Percentiles rank a stretch among this genome's conserved stretches.
These are phyloP conservation scores for Coccomyxa sp. DNA, from an alignment of 139 green algal species.

Conservation along the genomic window DNA sequence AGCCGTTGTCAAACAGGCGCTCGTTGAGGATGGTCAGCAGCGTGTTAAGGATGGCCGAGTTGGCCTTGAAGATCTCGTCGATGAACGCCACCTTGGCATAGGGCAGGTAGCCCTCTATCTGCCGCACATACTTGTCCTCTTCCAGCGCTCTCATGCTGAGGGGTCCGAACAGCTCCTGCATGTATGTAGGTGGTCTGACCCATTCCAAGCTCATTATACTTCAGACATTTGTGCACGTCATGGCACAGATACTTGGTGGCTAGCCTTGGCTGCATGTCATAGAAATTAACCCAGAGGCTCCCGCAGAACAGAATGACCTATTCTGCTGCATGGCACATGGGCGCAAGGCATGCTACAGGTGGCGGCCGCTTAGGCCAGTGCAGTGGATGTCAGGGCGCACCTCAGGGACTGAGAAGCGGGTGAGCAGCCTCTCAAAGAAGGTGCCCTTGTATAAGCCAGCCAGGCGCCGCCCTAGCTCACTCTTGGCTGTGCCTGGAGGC, in stretches of 20 bases:
- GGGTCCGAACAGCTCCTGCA: slow-evolving; percentile 85
- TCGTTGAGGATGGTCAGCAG: slow-evolving; percentile 94
- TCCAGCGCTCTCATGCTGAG: slow-evolving; percentile 88
- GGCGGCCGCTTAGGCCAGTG: background rate
- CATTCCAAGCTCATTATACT: too few relatives aligned
- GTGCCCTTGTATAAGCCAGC: slow-evolving; percentile 45
- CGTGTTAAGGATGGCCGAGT: slow-evolving; percentile 92
- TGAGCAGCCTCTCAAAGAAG: slow-evolving; percentile 93
- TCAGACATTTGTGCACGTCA: too few relatives aligned
- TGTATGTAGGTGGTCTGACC: background rate
- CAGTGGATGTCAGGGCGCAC: background rate
- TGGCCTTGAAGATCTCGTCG: slow-evolving; percentile 90
- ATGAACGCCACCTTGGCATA: slow-evolving; percentile 84
- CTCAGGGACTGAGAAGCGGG: slow-evolving; percentile 88
- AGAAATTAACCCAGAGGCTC: background rate
- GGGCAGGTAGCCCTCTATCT: slow-evolving; percentile 89
- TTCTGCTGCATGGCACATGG: background rate
- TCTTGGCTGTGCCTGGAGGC: slow-evolving; percentile 88
- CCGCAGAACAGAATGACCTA: background rate
- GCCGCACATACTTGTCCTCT: slow-evolving; percentile 83
- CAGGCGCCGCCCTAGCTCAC: slow-evolving; percentile 77
- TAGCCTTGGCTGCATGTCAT: background rate
- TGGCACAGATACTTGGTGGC: background rate
- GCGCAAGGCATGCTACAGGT: background rate
- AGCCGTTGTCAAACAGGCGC: slow-evolving; percentile 92